A percentile compares a stretch with the other conserved stretches of the same genome.
Conservation (phyloP, 2,329 filamentous ascomycete species). For the Colletotrichum noveboracense region DNA sequence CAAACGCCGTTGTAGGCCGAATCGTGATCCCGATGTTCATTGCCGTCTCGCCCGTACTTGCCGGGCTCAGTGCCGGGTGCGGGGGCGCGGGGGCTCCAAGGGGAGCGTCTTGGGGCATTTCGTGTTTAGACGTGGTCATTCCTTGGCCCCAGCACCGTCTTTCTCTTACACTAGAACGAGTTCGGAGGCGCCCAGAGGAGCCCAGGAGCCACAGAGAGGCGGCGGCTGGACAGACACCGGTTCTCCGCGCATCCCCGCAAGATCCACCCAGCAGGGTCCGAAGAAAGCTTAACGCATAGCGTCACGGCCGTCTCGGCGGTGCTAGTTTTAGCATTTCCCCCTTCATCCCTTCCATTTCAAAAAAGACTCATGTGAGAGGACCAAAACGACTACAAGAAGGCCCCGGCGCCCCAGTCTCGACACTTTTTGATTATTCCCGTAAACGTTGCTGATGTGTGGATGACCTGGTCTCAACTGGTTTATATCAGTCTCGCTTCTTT, state of each 20-base stretch:
- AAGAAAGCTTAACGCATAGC: conserved; percentile 5
- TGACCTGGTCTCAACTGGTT: not conserved
- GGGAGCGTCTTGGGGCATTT: not conserved
- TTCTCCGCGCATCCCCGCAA: not conserved
- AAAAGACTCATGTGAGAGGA: not conserved
- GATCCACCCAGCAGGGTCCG: conserved; percentile 4
- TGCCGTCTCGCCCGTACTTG: conserved; percentile 8
- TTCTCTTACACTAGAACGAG: not conserved
- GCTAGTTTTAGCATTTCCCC: not conserved
- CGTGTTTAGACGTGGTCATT: not conserved
- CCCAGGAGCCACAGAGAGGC: not conserved
- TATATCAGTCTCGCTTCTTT: not conserved
- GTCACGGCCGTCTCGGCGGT: not conserved
- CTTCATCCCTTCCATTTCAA: not conserved
- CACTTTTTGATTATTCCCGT: not conserved
- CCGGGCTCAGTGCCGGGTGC: conserved; percentile 11
- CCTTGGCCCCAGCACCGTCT: not conserved
- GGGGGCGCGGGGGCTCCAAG: not conserved
- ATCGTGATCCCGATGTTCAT: not conserved
- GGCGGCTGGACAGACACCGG: not conserved
- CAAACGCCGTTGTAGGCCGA: not conserved
- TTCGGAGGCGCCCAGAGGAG: not conserved
- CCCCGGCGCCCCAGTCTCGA: not conserved
- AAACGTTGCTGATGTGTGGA: not conserved
- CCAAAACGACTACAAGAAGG: not conserved